Evolutionary conservation across 345 rosid genomes (phyloP), one percentile per base, ranked within the genome.

Genomic region (Ailanthus altissimus): DNA sequence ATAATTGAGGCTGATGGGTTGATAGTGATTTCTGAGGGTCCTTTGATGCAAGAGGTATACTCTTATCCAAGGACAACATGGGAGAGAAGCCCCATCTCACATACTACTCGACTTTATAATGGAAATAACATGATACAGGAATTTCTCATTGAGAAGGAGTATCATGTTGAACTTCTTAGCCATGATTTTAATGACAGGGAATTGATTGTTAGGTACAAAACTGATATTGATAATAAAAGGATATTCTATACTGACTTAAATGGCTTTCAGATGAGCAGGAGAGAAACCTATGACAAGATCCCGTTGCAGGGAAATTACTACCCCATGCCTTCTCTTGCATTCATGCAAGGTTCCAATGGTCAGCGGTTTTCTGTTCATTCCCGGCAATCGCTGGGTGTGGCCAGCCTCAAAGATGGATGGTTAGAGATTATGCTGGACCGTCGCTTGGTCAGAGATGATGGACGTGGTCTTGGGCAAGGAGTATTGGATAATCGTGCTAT

Each of bases 391-490:
- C 79, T 96, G 21, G 99, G 98, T 71, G 94, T 72, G 43, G 97
- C 97, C 40, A 86, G 91, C 81, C 94, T 87, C 61, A 79, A 83
- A 82, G 88, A 88, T 47, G 98, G 99, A 76, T 96, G 98, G 97
- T 77, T 96, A 43, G 99, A 96, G 89, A 89, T 96, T 79, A 93
- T 96, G 98, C 83, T 96, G 70, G 99, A 93, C 74, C 94, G 99
- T 8, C 90, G 99, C 49, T 83, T 96, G 77, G 78, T 76, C 2
- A 87, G 81, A 53, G 99, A 96, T 78, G 99, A 96, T 63, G 98
- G 98, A 2, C 99, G 99, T 83, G 99, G 99, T 75, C 95, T 96
- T 12, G 98, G 99, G 60, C 98, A 92, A 86, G 99, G 99, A 26
- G 95, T 96, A 81, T 83, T 86, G 89, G 99, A 94, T 76, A 96